Base-by-base conservation (phyloP, 306 rosid species). In the Dicorynia guianensis region DNA sequence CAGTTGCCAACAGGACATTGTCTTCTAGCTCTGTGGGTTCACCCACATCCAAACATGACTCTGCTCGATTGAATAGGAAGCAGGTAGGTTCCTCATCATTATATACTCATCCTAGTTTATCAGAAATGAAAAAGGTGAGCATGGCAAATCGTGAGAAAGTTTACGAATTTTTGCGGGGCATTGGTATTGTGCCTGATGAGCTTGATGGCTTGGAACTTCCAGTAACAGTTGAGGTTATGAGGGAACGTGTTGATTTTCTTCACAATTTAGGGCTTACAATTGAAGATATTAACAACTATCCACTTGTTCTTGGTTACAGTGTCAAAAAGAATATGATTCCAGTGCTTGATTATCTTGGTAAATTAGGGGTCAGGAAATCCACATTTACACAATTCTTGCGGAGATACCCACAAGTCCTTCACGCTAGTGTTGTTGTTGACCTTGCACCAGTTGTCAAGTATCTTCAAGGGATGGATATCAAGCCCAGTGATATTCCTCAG, bases 181-280 rank as follows among this genome's bases (percentile, higher is more conserved):
- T 92, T 76, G 99, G 99, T 39, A 69, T 96, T 63, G 87, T 87
- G 74, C 98, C 98, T 69, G 97, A 96, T 85, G 99, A 96, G 84
- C 99, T 96, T 78, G 99, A 96, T 76, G 99, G 98, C 34, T 81
- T 96, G 85, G 99, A 96, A 71, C 99, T 96, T 84, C 98, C 97
- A 30, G 98, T 92, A 67, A 85, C 97, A 4, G 96, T 85, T 52
- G 97, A 92, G 57, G 93, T 96, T 77, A 92, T 96, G 98, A 87
- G 83, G 83, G 97, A 92, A 72, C 97, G 99, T 1, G 83, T 96
- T 1, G 93, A 96, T 85, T 96, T 95, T 89, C 99, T 96, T 72
- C 92, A 79, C 50, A 90, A 72, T 57, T 81, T 96, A 61, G 99
- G 98, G 76, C 98, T 92, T 76, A 81, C 97, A 8, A 63, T 87